These are phyloP conservation scores for Candida gigantensis DNA, from an alignment of 1,139 yeast species.

Conservation along the genomic window DNA sequence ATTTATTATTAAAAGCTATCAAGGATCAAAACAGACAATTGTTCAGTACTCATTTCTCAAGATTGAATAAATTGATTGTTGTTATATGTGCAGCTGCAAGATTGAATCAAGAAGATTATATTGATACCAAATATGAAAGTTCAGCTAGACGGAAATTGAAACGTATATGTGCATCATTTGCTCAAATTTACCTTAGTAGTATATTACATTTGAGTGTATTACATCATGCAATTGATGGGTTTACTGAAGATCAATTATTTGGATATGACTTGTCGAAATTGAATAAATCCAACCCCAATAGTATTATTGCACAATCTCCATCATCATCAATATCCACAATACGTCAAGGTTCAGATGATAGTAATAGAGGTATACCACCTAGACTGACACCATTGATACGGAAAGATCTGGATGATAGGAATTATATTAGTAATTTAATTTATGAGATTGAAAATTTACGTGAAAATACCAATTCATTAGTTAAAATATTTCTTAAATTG, in stretches of 20 bases:
- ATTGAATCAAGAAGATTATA: constrained; percentile 51
- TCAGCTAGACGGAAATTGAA: constrained; percentile 50
- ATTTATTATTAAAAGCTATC: constrained; percentile 49
- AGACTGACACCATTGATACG: not conserved
- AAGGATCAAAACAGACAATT: constrained; percentile 49
- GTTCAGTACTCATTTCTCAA: constrained; percentile 53
- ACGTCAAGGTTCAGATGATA: constrained; percentile 20
- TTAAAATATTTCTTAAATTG: constrained; percentile 30
- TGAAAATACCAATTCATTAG: constrained; percentile 29
- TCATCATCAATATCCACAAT: constrained; percentile 29
- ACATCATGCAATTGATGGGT: constrained; percentile 30
- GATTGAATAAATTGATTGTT: constrained; percentile 49
- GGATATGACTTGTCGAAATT: constrained; percentile 33
- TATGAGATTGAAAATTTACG: constrained; percentile 37
- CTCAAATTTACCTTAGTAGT: constrained; percentile 63
- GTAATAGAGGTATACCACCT: not conserved
- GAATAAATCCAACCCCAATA: constrained; percentile 29
- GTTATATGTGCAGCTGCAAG: constrained; percentile 53
- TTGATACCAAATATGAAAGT: constrained; percentile 43
- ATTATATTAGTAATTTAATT: constrained; percentile 39
- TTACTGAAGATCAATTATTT: constrained; percentile 31
- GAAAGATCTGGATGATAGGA: constrained; percentile 14
- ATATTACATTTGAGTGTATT: constrained; percentile 50
- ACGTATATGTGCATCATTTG: constrained; percentile 51
- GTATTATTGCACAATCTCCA: constrained; percentile 18